Conservation (phyloP, 1,284 basidiomycete species). For the Rhodotorula sp. region DNA sequence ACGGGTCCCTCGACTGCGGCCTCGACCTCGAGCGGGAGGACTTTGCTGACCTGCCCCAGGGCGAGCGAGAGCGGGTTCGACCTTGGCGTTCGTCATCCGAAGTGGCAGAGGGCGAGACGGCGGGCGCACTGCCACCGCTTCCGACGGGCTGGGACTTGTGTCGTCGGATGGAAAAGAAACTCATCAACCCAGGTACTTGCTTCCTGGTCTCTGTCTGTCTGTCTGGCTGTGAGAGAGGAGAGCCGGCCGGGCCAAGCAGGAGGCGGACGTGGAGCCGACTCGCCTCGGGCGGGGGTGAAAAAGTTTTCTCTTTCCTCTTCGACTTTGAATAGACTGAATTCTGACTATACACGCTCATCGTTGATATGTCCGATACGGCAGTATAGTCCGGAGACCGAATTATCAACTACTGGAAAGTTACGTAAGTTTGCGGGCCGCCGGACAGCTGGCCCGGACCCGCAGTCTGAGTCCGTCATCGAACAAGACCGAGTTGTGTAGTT, state of each 20-base stretch:
- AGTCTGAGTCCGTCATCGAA: too few relatives aligned
- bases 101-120: background rate
- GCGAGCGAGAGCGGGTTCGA: constrained; percentile 23
- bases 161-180: constrained; percentile 25
- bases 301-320: too few relatives aligned
- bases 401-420: too few relatives aligned
- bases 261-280: background rate
- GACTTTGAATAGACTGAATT: too few relatives aligned
- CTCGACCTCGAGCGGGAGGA: constrained; percentile 1
- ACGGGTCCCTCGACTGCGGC: constrained; percentile 16
- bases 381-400: too few relatives aligned
- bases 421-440: too few relatives aligned
- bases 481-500: too few relatives aligned
- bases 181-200: constrained; percentile 2
- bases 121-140: background rate
- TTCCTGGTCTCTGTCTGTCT: too few relatives aligned
- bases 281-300: background rate
- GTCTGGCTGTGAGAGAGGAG: background rate
- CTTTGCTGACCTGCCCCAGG: constrained; percentile 20
- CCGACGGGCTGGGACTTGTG: background rate
- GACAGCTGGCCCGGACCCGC: too few relatives aligned
- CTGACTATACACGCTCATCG: too few relatives aligned
- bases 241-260: background rate
- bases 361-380: too few relatives aligned
- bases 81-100: constrained; percentile 18